Percentiles rank a stretch among this genome's conserved stretches.
Evolutionary conservation across 73 alveolate species (phyloP).

Genomic region (Blepharisma japonicum): DNA sequence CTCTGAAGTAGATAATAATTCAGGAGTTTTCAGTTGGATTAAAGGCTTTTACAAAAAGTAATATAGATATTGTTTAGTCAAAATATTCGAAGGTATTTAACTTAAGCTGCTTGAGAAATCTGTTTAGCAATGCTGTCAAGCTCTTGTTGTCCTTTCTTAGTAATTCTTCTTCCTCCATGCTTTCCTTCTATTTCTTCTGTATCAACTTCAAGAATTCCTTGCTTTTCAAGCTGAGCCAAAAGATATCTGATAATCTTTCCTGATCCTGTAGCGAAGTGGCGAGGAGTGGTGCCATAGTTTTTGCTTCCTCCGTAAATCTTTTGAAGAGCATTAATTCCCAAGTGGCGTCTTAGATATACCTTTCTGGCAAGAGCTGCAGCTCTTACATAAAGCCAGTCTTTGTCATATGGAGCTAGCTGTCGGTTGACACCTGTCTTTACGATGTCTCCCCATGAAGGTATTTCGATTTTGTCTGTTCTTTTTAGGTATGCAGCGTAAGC

Average conservation of each 20-base stretch:
- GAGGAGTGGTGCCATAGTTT: constrained; percentile 71
- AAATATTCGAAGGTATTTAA: too few relatives aligned
- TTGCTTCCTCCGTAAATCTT: constrained; percentile 79
- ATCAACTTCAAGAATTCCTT: constrained; percentile 66
- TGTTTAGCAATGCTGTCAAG: constrained; percentile 54
- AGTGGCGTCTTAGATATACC: constrained; percentile 77
- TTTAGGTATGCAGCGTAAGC: constrained; percentile 89
- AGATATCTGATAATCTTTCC: constrained; percentile 91
- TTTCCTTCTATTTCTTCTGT: constrained; percentile 41
- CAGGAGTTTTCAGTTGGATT: too few relatives aligned
- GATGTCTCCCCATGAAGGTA: constrained; percentile 88
- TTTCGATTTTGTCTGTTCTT: constrained; percentile 83
- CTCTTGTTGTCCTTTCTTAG: constrained; percentile 51
- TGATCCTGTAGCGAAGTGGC: constrained; percentile 68
- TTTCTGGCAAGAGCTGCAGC: constrained; percentile 95
- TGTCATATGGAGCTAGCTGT: constrained; percentile 85
- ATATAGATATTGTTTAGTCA: too few relatives aligned
- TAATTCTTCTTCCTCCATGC: constrained; percentile 46
- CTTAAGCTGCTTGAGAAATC: constrained; percentile 36
- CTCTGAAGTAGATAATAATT: too few relatives aligned
- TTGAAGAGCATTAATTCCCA: constrained; percentile 69
- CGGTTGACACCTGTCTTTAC: constrained; percentile 82
- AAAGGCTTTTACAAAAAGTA: too few relatives aligned
- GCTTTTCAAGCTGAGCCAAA: constrained; percentile 74
- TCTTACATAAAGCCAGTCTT: constrained; percentile 93